Base-by-base conservation (phyloP, 1,284 basidiomycete genomes). In the Entoloma clypeatum region DNA sequence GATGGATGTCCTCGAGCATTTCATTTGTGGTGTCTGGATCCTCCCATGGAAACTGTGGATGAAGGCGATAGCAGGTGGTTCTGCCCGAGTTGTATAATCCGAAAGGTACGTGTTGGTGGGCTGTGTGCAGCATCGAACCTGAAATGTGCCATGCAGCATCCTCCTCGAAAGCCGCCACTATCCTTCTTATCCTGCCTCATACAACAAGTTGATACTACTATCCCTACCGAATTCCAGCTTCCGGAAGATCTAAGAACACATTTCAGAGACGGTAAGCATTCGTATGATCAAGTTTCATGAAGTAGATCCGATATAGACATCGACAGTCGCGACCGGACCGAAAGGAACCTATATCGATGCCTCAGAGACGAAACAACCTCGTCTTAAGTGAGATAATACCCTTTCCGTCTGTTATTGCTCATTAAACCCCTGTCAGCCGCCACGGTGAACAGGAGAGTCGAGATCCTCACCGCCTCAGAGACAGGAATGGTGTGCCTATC, bases 1-100 rank as follows among this genome's bases (percentile, higher is more conserved):
- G 95, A 99, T 61, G 93, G 94, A 9, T 99, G 96, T 61, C 91
- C 95, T 22, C 75, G 88, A 50, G 92, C 92, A 16, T 99, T 97
- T 63, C 95, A 99, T 65, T 82, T 98, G 47, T 84, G 85, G 76
- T 99, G 95, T 63, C 78, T 99, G 54, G 89, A 97, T 60, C 95
- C 95, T 29, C 95, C 95, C 16, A 79, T 97, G 67, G 88, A 94
- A 52, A 73, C 84, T 39, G 76, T 86, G 53, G 92, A 98, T 39
- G 86, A 87, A 52, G 86, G 86, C 33, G 91, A 95, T 57, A 72
- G 71, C 43, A 78, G 79, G 53, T 99, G 96, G 96, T 97, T 86
- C 68, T 99, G 95, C 66, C 86, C 83, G 28, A 72, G 76, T 34
- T 93, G 90, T 65, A 65, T 68, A 36, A 69, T 78, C 50, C 72